Base-by-base conservation (phyloP, 371 early-diverging fungal species). In the Actinomucor elegans region DNA sequence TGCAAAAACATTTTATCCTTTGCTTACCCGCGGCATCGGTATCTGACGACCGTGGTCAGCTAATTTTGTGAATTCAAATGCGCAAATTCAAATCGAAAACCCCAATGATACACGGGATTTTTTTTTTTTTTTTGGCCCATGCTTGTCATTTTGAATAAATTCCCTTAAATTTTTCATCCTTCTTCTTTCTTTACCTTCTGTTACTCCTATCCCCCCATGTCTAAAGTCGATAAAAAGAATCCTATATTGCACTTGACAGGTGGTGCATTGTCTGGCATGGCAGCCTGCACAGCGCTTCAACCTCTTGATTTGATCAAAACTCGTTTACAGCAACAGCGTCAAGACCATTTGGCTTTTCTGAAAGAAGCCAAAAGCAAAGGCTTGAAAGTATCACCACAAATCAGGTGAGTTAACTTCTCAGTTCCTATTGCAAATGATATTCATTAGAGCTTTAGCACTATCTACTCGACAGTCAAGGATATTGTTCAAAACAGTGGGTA, bases 301-400 rank as follows among this genome's bases (percentile, higher is more conserved):
- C 97, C 97, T 1, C 83, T 97, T 15, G 97, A 97, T 64, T 75
- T 97, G 50, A 78, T 95, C 52, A 94, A 94, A 66, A 91, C 94
- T 0, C 84, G 94, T 1, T 55, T 92, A 18, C 93, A 93, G 52
- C 91, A 92, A 52, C 75, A 81, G 48, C 77, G 71, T 34, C 81
- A 75, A 50, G 75, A 78, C 17, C 73, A 75, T 53, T 64, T 82
- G 7, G 76, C 74, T 2, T 77, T 80, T 54, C 45, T 81, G 24
- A 72, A 69, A 53, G 77, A 79, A 40, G 70, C 69, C 2, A 69
- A 69, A 43, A 51, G 42, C 32, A 71, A 64, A 52, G 68, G 65
- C 0, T 32, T 75, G 21, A 46, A 59, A 14, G 55, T 72, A 24
- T 45, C 69, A 8, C 69, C 66, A 7, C 52, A 64, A 21, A 67